Conservation (phyloP, 1,284 basidiomycete species). For the Ustilago curta region DNA sequence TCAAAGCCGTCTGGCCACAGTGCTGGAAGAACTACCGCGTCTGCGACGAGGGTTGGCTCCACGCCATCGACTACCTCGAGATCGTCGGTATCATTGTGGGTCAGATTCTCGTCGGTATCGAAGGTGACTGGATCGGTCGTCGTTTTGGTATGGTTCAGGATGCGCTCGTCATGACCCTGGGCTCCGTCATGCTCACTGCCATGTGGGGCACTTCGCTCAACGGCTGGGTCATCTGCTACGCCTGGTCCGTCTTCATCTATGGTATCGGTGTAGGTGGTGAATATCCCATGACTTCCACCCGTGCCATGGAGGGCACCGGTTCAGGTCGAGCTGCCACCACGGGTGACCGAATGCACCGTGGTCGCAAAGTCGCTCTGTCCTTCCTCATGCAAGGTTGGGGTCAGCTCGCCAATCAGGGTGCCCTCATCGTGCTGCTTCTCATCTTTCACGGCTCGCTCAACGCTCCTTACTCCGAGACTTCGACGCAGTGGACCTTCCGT, state of each 20-base stretch:
- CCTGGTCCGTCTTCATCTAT: slow-evolving; percentile 72
- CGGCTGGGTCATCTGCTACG: slow-evolving; percentile 75
- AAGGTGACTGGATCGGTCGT: slow-evolving; percentile 74
- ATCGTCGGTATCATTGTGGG: slow-evolving; percentile 74
- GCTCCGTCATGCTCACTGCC: slow-evolving; percentile 73
- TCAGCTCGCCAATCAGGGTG: slow-evolving; percentile 73
- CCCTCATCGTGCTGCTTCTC: slow-evolving; percentile 73
- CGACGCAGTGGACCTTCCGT: slow-evolving; percentile 74
- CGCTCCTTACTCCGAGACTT: slow-evolving; percentile 70
- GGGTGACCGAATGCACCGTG: slow-evolving; percentile 74
- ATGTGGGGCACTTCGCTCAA: slow-evolving; percentile 73
- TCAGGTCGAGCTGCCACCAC: slow-evolving; percentile 70
- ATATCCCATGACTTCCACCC: slow-evolving; percentile 74
- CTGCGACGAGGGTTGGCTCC: slow-evolving; percentile 72
- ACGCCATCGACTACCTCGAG: slow-evolving; percentile 71
- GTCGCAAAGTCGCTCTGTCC: slow-evolving; percentile 73
- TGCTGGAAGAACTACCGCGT: slow-evolving; percentile 72
- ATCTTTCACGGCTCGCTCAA: slow-evolving; percentile 72
- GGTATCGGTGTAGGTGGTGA: slow-evolving; percentile 72
- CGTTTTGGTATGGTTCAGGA: slow-evolving; percentile 72
- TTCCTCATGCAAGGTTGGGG: slow-evolving; percentile 74
- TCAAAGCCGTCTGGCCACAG: slow-evolving; percentile 72
- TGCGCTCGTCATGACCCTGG: slow-evolving; percentile 70
- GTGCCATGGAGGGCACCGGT: slow-evolving; percentile 72
- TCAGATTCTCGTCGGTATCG: slow-evolving; percentile 73